Percentiles rank a stretch among this genome's conserved stretches.
Conservation (phyloP, 208 protist genomes). For the Leishmania tarentolae region DNA sequence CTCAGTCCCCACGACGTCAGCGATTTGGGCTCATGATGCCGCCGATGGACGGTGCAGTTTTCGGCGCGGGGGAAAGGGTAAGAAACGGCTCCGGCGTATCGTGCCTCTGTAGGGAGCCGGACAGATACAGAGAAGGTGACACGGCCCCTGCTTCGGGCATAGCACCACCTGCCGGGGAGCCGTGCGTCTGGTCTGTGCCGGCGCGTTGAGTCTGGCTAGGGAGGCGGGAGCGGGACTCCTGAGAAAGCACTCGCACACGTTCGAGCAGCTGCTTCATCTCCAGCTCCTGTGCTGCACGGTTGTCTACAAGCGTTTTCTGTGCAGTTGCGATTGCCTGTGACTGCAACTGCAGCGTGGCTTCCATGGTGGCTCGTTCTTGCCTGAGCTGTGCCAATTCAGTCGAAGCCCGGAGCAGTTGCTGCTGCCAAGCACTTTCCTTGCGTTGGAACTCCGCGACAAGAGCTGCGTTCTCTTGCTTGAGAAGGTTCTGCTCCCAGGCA, state of each 20-base stretch:
- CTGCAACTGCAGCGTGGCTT: slow-evolving; percentile 42
- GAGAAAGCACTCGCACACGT: slow-evolving; percentile 32
- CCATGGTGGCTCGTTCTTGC: slow-evolving; percentile 26
- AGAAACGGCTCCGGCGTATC: background rate
- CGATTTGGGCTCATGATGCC: slow-evolving; percentile 34
- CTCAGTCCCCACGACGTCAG: background rate
- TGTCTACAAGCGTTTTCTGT: slow-evolving; percentile 42
- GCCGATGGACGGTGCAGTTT: background rate
- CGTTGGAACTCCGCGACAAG: slow-evolving; percentile 53
- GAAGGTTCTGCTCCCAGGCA: slow-evolving; percentile 35
- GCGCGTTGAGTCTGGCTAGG: background rate
- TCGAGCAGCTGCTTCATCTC: slow-evolving; percentile 45
- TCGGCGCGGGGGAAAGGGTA: background rate
- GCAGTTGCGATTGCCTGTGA: slow-evolving; percentile 46
- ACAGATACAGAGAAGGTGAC: background rate
- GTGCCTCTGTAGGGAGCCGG: background rate
- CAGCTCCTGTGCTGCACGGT: slow-evolving; percentile 37
- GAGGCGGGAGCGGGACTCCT: slow-evolving; percentile 19
- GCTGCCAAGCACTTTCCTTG: slow-evolving; percentile 57
- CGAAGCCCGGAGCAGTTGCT: slow-evolving; percentile 34
- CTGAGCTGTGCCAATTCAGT: slow-evolving; percentile 23
- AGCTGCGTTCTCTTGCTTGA: slow-evolving; percentile 49
- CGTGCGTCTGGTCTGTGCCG: background rate
- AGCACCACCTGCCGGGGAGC: background rate
- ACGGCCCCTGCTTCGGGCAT: background rate